Percentiles rank a stretch among this genome's conserved stretches.
These are phyloP conservation scores for Ascochyta lentis DNA, from an alignment of 2,329 filamentous ascomycete species.

Conservation along the genomic window DNA sequence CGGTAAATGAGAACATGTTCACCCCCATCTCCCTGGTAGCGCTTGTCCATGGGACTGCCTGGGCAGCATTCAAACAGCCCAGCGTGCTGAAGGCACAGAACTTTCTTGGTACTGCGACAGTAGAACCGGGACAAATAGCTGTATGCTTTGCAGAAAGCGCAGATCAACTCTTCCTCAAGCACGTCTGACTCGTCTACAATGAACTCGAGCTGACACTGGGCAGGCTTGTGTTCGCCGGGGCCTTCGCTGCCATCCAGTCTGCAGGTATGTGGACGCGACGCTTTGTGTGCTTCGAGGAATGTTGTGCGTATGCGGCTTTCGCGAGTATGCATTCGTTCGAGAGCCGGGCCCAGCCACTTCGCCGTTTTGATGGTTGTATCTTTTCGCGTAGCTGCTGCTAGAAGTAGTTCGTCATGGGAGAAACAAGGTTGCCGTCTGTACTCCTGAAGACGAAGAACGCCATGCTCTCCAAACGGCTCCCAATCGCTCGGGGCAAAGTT, in stretches of 20 bases:
- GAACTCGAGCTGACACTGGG: conserved; percentile 40
- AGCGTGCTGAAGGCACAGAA: conserved; percentile 82
- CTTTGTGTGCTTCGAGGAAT: conserved; percentile 72
- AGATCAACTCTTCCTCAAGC: conserved; percentile 91
- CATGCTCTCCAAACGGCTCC: conserved; percentile 88
- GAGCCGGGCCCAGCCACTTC: conserved; percentile 90
- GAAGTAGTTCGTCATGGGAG: conserved; percentile 91
- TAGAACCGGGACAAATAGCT: conserved; percentile 89
- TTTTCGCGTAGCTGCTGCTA: conserved; percentile 81
- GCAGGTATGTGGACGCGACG: conserved; percentile 44
- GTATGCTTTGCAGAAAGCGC: conserved; percentile 89
- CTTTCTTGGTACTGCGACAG: conserved; percentile 80
- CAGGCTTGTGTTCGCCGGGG: conserved; percentile 17
- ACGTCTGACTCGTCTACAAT: conserved; percentile 68
- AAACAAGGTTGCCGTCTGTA: conserved; percentile 95
- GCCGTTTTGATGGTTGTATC: conserved; percentile 86
- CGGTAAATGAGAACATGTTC: conserved; percentile 81
- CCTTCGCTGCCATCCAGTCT: conserved; percentile 61
- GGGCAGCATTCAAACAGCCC: conserved; percentile 79
- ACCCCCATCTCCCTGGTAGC: conserved; percentile 61
- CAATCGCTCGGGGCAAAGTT: conserved; percentile 96
- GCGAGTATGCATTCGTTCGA: conserved; percentile 77
- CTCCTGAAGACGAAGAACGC: conserved; percentile 83
- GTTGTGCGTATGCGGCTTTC: conserved; percentile 72
- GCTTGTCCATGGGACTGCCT: conserved; percentile 67